Evolutionary conservation across 176 grass and related monocot species (phyloP), one percentile per base, ranked within the genome.

Genomic region (Phoenix roebelenii): DNA sequence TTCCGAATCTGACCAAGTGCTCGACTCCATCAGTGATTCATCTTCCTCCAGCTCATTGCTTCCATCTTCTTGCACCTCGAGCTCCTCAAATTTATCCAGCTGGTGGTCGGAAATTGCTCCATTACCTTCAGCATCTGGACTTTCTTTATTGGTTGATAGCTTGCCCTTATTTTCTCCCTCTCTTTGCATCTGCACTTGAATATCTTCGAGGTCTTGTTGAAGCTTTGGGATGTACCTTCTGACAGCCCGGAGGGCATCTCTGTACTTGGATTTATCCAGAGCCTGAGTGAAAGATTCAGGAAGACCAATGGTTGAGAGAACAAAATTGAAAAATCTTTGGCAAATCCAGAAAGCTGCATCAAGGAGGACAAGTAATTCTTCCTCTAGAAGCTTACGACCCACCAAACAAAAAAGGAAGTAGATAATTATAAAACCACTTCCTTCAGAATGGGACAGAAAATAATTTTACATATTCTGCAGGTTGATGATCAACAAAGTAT

Each of bases 231-330:
- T 97, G 49, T 82, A 82, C 55, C 84, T 63, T 64, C 87, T 74
- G 53, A 91, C 65, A 61, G 72, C 80, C 61, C 72, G 68, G 15
- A 97, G 78, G 22, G 29, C 25, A 22, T 97, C 87, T 55, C 72
- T 79, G 54, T 85, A 74, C 78, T 88, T 97, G 52, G 92, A 97
- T 82, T 97, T 97, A 70, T 97, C 92, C 24, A 97, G 71, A 60
- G 92, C 87, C 92, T 97, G 71, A 20, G 77, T 52, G 32, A 49
- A 55, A 82, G 57, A 78, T 59, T 14, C 10, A 44, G 35, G 35
- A 44, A 44, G 35, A 44, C 35, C 35, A 44, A 44, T 3, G 10
- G 35, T 44, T 14, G 10, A 44, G 7, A 44, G 7, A 44, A 14
- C 35, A 44, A 44, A 44, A 12, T 44, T 44, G 28, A 14, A 44